Base-by-base conservation (phyloP, 306 rosid species). In the Oemleria cerasiformis region DNA sequence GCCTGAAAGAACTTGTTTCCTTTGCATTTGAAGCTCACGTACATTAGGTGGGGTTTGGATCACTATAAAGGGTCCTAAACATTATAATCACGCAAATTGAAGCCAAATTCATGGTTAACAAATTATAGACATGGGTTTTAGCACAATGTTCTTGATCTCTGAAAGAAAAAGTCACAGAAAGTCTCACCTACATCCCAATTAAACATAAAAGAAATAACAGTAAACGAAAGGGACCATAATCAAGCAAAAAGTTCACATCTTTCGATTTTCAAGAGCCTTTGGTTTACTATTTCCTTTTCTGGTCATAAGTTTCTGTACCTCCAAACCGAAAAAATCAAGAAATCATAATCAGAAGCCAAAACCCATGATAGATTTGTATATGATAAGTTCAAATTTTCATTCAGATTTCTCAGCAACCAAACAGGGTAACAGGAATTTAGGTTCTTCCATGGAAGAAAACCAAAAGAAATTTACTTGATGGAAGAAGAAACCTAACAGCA, bases 371-470 rank as follows among this genome's bases (percentile, higher is more conserved):
- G 62, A 57, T 57, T 25, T 16, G 25, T 57, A 57, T 3, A 57
- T 13, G 13, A 25, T 8, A 12, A 57, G 62, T 11, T 56, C 36
- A n/a, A 23, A 25, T 23, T 57, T 30, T 6, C 41, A 14, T 39
- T 48, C 59, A 67, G n/a, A 56, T 36, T 67, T 36, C 60, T 34
- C 44, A 25, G 72, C 60, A 50, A 49, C 72, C 60, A 36, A 67
- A 49, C 72, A 49, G 7, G 54, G 54, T 5, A 6, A 14, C 17
- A 60, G 12, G 19, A 34, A 60, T 30, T 8, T 60, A 34, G 65
- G n/a, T 30, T 30, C 36, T 4, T 30, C 36, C 3, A 30, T 30
- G 3, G 36, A 30, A 30, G 36, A 30, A 30, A 30, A 30, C 36
- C 3, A 30, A 30, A 30, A 30, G n/a, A 49, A 49, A 49, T 14